Conservation (phyloP, 306 rosid species). For the Vigna reflexopilosa region DNA sequence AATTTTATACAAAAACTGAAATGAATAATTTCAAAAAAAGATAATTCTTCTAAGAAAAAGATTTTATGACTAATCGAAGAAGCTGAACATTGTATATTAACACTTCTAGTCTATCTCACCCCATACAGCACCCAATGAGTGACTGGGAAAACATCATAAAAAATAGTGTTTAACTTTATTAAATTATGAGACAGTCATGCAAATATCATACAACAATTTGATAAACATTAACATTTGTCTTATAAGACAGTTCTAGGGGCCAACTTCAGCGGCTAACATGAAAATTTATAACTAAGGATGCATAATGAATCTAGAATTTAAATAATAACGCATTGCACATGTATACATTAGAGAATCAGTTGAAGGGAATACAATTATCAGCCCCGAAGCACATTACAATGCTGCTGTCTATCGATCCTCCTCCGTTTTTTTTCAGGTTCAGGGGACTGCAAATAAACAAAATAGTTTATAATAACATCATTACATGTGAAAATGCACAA, state of each 20-base stretch:
- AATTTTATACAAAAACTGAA: too few relatives aligned
- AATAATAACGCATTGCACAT: constrained; percentile 36
- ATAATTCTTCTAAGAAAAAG: too few relatives aligned
- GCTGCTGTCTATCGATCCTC: constrained; percentile 59
- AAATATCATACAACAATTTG: constrained; percentile 34
- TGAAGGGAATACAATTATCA: constrained; percentile 36
- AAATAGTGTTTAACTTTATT: constrained; percentile 46
- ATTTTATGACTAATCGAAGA: not conserved
- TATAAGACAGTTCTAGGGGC: constrained; percentile 40
- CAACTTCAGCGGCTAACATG: constrained; percentile 40
- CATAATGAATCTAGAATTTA: constrained; percentile 32
- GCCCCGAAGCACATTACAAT: constrained; percentile 68
- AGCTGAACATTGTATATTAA: not conserved
- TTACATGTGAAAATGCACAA: not conserved
- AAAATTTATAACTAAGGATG: constrained; percentile 33
- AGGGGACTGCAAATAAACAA: constrained; percentile 52
- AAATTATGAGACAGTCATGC: constrained; percentile 33
- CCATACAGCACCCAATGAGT: not conserved
- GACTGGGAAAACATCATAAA: not conserved
- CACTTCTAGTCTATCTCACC: not conserved
- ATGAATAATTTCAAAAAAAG: too few relatives aligned
- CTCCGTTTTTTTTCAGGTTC: constrained; percentile 68
- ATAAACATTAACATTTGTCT: constrained; percentile 24
- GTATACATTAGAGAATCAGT: constrained; percentile 39
- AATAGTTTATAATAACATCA: constrained; percentile 18